Base-by-base conservation (phyloP, 2,329 filamentous ascomycete species). In the Aureobasidium namibiae region DNA sequence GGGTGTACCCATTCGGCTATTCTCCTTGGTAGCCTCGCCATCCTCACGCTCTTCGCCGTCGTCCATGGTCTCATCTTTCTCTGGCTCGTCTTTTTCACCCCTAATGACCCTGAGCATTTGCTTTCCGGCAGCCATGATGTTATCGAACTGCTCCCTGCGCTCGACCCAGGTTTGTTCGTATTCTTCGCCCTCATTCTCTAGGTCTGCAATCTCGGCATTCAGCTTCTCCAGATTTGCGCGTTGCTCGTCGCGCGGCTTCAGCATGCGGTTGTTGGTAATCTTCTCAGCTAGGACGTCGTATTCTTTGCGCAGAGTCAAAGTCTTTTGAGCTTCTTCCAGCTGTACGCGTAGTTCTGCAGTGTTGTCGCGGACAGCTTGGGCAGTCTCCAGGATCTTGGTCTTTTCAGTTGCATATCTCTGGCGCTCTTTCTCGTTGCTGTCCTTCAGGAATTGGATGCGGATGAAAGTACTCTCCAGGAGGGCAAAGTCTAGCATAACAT, bases 51-150 rank as follows among this genome's bases (percentile, higher is more conserved):
- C 86, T 16, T 78, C 82, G 49, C 84, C 86, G 64, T 84, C 85
- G 60, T 84, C 82, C 84, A 90, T 90, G 31, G 90, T 90, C 72
- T 95, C 90, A 58, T 90, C 82, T 42, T 90, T 80, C 74, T 96
- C 91, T 0, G 94, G 89, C 74, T 96, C 91, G 71, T 96, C 92
- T 75, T 96, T 95, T 78, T 96, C 92, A 68, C 96, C 92, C 62
- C 91, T 85, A 68, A 97, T 96, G 71, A 95, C 80, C 50, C 89
- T 81, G 60, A 92, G 80, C 71, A 97, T 80, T 63, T 89, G 81
- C 82, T 89, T 88, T n/a, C 90, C 90, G 76, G 96, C 92, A 61
- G 92, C 89, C 70, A 96, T 89, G 67, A 97, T 92, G 59, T 84
- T 82, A 60, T 87, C 89, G 72, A 96, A 96, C 73, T 96, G 90